Conservation (phyloP, 441 rosid genomes). For the Erodium texanum region DNA sequence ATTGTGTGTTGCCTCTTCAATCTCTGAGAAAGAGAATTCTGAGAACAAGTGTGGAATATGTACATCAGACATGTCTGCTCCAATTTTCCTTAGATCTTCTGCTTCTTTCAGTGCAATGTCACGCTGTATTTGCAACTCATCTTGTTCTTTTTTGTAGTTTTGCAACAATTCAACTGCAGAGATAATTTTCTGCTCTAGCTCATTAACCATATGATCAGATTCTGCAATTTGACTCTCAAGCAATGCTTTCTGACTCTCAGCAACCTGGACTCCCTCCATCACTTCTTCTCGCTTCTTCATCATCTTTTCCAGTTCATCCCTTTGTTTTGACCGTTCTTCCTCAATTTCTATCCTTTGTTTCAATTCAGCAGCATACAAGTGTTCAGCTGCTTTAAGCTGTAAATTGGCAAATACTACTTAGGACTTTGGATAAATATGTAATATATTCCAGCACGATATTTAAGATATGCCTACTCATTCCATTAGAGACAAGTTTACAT, state of each 20-base stretch:
- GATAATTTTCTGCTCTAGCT: conserved; percentile 70
- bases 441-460: conserved; percentile 10
- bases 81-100: conserved; percentile 60
- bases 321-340: conserved; percentile 49
- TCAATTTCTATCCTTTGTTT: conserved; percentile 59
- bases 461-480: background rate
- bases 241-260: conserved; percentile 39
- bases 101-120: conserved; percentile 83
- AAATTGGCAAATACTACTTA: conserved; percentile 15
- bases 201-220: conserved; percentile 43
- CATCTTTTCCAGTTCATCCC: conserved; percentile 38
- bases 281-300: conserved; percentile 41
- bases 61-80: conserved; percentile 44
- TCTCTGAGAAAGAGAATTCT: conserved; percentile 64
- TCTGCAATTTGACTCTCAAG: conserved; percentile 55
- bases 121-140: conserved; percentile 61
- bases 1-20: conserved; percentile 60
- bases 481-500: no score
- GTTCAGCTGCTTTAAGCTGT: conserved; percentile 59
- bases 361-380: conserved; percentile 44
- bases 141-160: conserved; percentile 55
- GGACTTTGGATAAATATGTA: conserved; percentile 16
- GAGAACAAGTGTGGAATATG: conserved; percentile 51
- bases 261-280: conserved; percentile 41
- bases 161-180: conserved; percentile 75